phyloP scores from a whole-genome alignment of 2,329 filamentous ascomycete genomes.

The Ilyonectria destructans region DNA sequence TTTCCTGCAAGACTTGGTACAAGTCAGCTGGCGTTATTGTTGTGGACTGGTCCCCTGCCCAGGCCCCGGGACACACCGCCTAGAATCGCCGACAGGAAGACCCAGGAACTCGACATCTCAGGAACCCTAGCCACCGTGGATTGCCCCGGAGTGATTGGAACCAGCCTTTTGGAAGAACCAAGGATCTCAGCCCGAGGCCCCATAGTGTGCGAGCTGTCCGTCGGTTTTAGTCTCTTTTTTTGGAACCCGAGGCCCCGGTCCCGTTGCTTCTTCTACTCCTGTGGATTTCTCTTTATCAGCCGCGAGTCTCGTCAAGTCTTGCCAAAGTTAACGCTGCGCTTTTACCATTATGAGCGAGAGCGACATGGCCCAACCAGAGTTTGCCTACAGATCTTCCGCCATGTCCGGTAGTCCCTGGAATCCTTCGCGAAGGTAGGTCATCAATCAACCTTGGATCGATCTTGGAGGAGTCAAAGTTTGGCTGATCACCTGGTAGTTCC shows the following conservation, averaged over 20 bases:
- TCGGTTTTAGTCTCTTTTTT: conserved; percentile 48
- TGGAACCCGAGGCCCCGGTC: conserved; percentile 47
- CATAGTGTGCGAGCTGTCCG: conserved; percentile 51
- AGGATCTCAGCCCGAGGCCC: conserved; percentile 53
- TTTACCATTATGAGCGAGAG: conserved; percentile 56
- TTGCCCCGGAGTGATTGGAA: conserved; percentile 48
- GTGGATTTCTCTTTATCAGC: conserved; percentile 53
- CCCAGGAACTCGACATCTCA: conserved; percentile 49
- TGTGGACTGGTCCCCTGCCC: conserved; percentile 49
- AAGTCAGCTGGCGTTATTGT: conserved; percentile 45
- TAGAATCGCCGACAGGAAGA: conserved; percentile 47
- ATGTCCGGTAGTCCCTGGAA: conserved; percentile 67
- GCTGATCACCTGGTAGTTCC: conserved; percentile 52
- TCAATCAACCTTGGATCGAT: conserved; percentile 30
- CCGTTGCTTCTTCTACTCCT: conserved; percentile 44
- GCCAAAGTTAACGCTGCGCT: conserved; percentile 44
- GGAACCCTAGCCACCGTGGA: conserved; percentile 51
- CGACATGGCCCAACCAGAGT: conserved; percentile 65
- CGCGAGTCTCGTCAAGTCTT: conserved; percentile 48
- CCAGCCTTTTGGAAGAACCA: conserved; percentile 48
- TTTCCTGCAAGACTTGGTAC: conserved; percentile 43
- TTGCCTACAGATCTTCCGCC: conserved; percentile 64
- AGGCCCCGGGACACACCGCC: conserved; percentile 51
- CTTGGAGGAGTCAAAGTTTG: conserved; percentile 30
- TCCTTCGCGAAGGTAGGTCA: conserved; percentile 68